Evolutionary conservation across 768 basidiomycete genomes (phyloP).

Genomic region (Mycena epipterygia): DNA sequence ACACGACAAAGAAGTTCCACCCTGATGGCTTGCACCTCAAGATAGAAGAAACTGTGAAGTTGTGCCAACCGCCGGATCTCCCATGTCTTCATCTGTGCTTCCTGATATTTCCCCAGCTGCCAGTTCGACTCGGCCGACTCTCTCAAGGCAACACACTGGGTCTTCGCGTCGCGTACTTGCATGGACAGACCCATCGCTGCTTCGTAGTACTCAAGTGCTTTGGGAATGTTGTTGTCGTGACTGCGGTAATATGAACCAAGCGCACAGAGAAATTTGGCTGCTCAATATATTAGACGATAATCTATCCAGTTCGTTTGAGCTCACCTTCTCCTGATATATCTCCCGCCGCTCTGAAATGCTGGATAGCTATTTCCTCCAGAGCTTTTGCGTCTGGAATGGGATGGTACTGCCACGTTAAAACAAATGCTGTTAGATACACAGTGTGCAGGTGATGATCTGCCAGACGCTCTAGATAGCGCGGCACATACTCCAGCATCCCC

Average conservation of each 20-base stretch:
- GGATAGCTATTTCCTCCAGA: slow-evolving; percentile 4
- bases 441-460: slow-evolving; percentile 3
- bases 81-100: background rate
- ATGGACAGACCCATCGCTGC: background rate
- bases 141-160: slow-evolving; percentile 14
- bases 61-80: slow-evolving; percentile 22
- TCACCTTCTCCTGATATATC: slow-evolving; percentile 26
- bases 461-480: slow-evolving; percentile 8
- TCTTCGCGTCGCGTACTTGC: background rate
- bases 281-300: background rate
- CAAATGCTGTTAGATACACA: slow-evolving; percentile 1
- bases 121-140: background rate
- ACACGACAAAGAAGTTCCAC: slow-evolving; percentile 16
- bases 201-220: slow-evolving; percentile 12
- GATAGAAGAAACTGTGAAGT: slow-evolving; percentile 16
- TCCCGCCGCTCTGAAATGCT: slow-evolving; percentile 1
- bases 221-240: slow-evolving; percentile 16
- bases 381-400: background rate
- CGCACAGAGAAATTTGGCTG: slow-evolving; percentile 6
- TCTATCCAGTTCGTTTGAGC: background rate
- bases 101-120: slow-evolving; percentile 24
- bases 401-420: slow-evolving; percentile 18
- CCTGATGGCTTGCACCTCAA: slow-evolving; percentile 15
- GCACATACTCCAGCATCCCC: slow-evolving; percentile 8
- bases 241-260: slow-evolving; percentile 17